Conservation (phyloP, 2,329 filamentous ascomycete species). For the Hysterium pulicare region DNA sequence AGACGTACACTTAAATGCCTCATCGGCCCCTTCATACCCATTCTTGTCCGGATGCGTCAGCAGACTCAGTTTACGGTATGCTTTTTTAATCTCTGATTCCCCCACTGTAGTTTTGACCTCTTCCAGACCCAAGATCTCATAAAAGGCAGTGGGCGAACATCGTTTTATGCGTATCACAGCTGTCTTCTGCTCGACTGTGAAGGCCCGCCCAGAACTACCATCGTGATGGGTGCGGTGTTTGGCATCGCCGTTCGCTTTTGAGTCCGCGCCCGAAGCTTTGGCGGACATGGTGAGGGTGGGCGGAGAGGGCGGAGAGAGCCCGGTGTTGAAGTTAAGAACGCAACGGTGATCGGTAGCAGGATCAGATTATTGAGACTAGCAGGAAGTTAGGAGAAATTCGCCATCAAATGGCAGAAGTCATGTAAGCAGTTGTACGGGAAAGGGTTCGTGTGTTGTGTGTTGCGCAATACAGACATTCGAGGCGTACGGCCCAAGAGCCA, state of each 20-base stretch:
- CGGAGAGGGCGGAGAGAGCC: slow-evolving; percentile 5
- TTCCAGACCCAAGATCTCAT: slow-evolving; percentile 83
- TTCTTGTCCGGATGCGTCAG: slow-evolving; percentile 99
- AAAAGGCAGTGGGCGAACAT: slow-evolving; percentile 84
- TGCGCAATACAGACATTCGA: too few relatives aligned
- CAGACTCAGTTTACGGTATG: slow-evolving; percentile 89
- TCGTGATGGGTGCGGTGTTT: slow-evolving; percentile 66
- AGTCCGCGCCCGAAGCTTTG: slow-evolving; percentile 44
- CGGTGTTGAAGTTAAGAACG: too few relatives aligned
- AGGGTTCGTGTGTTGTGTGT: too few relatives aligned
- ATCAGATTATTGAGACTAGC: slow-evolving; percentile 2
- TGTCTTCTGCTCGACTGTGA: slow-evolving; percentile 84
- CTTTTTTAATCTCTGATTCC: slow-evolving; percentile 92
- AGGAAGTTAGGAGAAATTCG: too few relatives aligned
- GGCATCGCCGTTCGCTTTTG: slow-evolving; percentile 35
- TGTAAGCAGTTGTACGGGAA: too few relatives aligned
- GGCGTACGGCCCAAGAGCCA: too few relatives aligned
- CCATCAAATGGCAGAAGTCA: too few relatives aligned
- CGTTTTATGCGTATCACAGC: slow-evolving; percentile 84
- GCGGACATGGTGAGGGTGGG: slow-evolving; percentile 36
- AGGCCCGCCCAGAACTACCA: slow-evolving; percentile 71
- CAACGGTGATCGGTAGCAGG: slow-evolving; percentile 5
- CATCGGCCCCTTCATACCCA: slow-evolving; percentile 89
- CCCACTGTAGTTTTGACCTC: slow-evolving; percentile 61
- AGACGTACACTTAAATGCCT: slow-evolving; percentile 84